phyloP scores from a whole-genome alignment of 1,284 basidiomycete genomes.

The Moesziomyces globuligerus region DNA sequence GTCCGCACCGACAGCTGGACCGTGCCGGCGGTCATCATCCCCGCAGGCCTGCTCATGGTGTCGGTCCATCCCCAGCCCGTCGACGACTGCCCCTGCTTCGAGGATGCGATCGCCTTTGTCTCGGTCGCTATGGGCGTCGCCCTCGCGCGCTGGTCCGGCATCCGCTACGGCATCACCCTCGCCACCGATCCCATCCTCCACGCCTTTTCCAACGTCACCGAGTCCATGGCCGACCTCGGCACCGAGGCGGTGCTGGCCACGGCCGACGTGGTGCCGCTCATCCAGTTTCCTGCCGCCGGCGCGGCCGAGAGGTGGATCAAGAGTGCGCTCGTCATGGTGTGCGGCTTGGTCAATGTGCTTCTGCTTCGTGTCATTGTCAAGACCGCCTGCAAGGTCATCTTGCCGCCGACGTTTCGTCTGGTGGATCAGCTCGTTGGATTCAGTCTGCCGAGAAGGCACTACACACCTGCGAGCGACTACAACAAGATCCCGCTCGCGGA shows the following conservation, averaged over 20 bases:
- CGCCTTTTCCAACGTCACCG: slow-evolving; percentile 9
- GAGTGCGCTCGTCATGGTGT: slow-evolving; percentile 71
- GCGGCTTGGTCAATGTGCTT: slow-evolving; percentile 75
- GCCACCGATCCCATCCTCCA: slow-evolving; percentile 29
- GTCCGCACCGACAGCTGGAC: slow-evolving; percentile 62
- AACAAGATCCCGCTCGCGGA: slow-evolving; percentile 47
- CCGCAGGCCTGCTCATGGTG: slow-evolving; percentile 77
- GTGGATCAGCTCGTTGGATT: slow-evolving; percentile 52
- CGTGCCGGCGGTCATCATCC: slow-evolving; percentile 78
- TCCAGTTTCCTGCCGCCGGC: slow-evolving; percentile 21
- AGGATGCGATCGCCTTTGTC: slow-evolving; percentile 92
- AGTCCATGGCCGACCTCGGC: slow-evolving; percentile 5
- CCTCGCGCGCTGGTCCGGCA: slow-evolving; percentile 74
- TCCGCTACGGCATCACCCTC: slow-evolving; percentile 26
- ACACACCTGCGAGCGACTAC: slow-evolving; percentile 54
- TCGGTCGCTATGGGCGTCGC: slow-evolving; percentile 83
- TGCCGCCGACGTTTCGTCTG: slow-evolving; percentile 54
- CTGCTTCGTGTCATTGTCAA: slow-evolving; percentile 78
- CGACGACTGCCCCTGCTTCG: slow-evolving; percentile 97
- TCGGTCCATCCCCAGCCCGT: slow-evolving; percentile 83
- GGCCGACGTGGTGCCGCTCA: slow-evolving; percentile 7
- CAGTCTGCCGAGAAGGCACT: slow-evolving; percentile 56
- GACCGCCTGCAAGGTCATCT: slow-evolving; percentile 46
- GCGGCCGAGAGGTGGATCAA: slow-evolving; percentile 22
- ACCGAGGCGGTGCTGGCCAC: background rate